Evolutionary conservation across 257 asterid species (phyloP).

Genomic region (Paraleonurus japonicus): DNA sequence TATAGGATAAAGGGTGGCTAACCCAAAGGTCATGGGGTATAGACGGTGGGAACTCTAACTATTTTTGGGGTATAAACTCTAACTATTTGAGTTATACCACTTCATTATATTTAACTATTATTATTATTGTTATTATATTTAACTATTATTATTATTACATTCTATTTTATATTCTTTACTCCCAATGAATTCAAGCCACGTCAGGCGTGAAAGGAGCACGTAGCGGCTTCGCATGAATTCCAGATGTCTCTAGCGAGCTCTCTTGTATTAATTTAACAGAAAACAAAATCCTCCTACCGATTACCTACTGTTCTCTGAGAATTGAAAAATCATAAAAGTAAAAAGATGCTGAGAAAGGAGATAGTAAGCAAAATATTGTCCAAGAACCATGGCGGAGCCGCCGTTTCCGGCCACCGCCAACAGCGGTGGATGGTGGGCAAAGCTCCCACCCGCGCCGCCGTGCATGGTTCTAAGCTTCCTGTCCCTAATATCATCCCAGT

Average conservation of each 20-base stretch:
- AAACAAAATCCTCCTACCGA: not conserved
- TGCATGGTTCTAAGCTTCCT: constrained; percentile 66
- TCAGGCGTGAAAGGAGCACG: constrained; percentile 6
- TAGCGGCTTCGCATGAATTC: constrained; percentile 26
- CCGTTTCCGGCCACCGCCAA: constrained; percentile 12
- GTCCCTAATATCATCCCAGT: constrained; percentile 41
- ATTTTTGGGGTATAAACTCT: too few relatives aligned
- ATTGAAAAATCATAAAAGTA: not conserved
- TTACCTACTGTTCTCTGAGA: not conserved
- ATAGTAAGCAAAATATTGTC: not conserved
- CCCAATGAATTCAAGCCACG: not conserved
- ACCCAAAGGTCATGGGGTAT: too few relatives aligned
- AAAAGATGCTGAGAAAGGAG: not conserved
- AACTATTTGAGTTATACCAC: too few relatives aligned
- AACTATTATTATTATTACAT: too few relatives aligned
- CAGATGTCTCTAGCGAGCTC: constrained; percentile 27
- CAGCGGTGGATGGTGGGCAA: constrained; percentile 42
- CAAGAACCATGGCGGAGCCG: constrained; percentile 8
- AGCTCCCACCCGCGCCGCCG: constrained; percentile 60
- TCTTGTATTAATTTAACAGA: not conserved
- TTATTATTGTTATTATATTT: too few relatives aligned
- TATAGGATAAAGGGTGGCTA: too few relatives aligned
- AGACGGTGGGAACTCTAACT: too few relatives aligned
- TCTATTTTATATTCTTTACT: not conserved
- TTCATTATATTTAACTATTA: too few relatives aligned